Base-by-base conservation (phyloP, 1,284 basidiomycete genomes). In the Ganoderma meredithae region DNA sequence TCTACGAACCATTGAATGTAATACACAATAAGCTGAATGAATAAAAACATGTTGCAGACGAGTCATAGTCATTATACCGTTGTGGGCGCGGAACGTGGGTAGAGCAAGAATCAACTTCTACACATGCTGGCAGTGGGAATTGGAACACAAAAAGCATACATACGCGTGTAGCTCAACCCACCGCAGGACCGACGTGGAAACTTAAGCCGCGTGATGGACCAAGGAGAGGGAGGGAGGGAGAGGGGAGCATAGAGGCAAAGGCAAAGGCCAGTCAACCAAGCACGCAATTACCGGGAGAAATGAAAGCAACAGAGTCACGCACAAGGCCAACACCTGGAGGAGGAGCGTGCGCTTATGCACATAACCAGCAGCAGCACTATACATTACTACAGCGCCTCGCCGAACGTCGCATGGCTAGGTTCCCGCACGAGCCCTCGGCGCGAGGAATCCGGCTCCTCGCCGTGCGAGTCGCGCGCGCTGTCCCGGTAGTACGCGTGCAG, bases 391-490 rank as follows among this genome's bases (percentile, higher is more conserved):
- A 77, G 68, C 25, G 77, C 77, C 71, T 78, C 73, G 65, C 76
- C 71, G 63, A 78, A 76, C 19, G 77, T 78, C 25, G 70, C 72
- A 31, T 72, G 70, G 67, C 77, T 78, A 13, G 74, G 60, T 64
- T 77, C 76, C 27, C 76, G 75, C 63, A 70, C 66, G 6, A 78
- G 70, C 56, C 7, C 62, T 6, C 64, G 74, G 43, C 69, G 73
- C 36, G 70, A 39, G 58, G 49, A 36, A 55, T 66, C 58, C 22
- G 31, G 65, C 33, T 68, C 64, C 43, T 72, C 69, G 60, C 64
- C 62, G 56, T 59, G 66, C 56, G 68, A 67, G 19, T 67, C 49
- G 64, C 59, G 72, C 41, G 71, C 55, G 60, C 64, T 55, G 40
- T 73, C 68, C 52, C 71, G 69, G 62, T 72, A 75, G 64, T 76